Conservation (phyloP, 2,329 filamentous ascomycete genomes). For the Fusarium robinianum region DNA sequence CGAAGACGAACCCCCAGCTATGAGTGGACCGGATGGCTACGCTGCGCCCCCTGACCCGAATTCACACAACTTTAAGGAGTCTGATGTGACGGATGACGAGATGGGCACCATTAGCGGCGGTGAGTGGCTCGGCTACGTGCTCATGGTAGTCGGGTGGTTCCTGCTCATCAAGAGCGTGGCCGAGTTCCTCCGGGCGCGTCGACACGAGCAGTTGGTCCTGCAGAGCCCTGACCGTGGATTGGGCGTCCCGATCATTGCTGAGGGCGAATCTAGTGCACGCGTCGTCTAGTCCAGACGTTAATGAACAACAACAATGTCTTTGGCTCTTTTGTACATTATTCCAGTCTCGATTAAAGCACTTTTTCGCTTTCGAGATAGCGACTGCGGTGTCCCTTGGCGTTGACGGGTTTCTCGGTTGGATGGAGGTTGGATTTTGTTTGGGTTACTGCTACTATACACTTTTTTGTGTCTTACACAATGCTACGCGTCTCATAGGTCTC, state of each 20-base stretch:
- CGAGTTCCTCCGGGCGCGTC: conserved; percentile 83
- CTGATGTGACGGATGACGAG: conserved; percentile 60
- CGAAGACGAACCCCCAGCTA: conserved; percentile 49
- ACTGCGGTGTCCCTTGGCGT: conserved; percentile 25
- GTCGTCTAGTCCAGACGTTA: conserved; percentile 64
- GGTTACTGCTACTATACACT: conserved; percentile 27
- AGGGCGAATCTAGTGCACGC: conserved; percentile 78
- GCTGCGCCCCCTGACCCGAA: conserved; percentile 84
- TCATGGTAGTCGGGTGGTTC: conserved; percentile 99
- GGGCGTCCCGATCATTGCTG: conserved; percentile 81
- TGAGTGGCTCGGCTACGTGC: conserved; percentile 87
- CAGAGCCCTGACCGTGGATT: conserved; percentile 91
- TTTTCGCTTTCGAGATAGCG: conserved; percentile 20
- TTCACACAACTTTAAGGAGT: conserved; percentile 82
- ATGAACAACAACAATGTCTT: no score
- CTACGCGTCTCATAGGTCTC: conserved; percentile 30
- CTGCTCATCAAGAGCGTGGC: conserved; percentile 92
- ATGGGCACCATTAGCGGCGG: conserved; percentile 64
- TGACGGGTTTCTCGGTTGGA: conserved; percentile 16
- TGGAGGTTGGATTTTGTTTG: conserved; percentile 19
- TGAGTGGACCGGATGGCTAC: conserved; percentile 61
- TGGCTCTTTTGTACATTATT: conserved; percentile 24
- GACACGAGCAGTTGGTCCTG: conserved; percentile 90
- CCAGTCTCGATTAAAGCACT: conserved; percentile 22
- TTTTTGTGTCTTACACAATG: conserved; percentile 33